These are phyloP conservation scores for Candida dajiaensis DNA, from an alignment of 805 yeast species.

Conservation along the genomic window DNA sequence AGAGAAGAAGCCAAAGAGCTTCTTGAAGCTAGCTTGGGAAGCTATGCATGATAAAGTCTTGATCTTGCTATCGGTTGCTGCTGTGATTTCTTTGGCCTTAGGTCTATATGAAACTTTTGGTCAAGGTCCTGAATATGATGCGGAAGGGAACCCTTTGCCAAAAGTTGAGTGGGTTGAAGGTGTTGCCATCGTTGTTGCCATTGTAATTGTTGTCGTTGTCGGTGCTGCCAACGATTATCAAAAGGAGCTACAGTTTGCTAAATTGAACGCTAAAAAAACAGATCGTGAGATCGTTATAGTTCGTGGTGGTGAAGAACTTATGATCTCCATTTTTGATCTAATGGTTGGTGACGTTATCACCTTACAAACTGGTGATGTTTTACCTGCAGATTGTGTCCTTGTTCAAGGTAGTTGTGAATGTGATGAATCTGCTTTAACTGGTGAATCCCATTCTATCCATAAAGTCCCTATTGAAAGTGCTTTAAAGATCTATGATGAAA, in stretches of 20 bases:
- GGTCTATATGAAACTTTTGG: conserved; percentile 93
- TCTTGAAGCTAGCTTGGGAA: conserved; percentile 63
- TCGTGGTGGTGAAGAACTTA: conserved; percentile 62
- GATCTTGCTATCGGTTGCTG: conserved; percentile 78
- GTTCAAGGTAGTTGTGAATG: conserved; percentile 73
- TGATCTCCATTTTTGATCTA: conserved; percentile 67
- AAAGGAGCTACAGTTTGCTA: conserved; percentile 89
- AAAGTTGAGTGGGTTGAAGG: conserved; percentile 99
- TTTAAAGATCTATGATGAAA: conserved; percentile 24
- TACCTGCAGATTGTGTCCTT: conserved; percentile 83
- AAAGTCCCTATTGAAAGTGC: conserved; percentile 52
- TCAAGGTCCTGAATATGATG: conserved; percentile 69
- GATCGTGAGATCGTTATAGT: conserved; percentile 75
- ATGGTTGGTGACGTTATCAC: conserved; percentile 80
- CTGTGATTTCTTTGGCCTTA: conserved; percentile 79
- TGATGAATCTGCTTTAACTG: conserved; percentile 91
- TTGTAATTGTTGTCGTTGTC: conserved; percentile 82
- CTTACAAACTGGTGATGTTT: conserved; percentile 89
- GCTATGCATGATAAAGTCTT: conserved; percentile 91
- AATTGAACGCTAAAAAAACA: conserved; percentile 80
- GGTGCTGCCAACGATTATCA: conserved; percentile 97
- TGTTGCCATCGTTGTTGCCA: conserved; percentile 92
- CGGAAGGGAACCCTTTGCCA: conserved; percentile 70
- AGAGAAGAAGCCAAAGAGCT: conserved; percentile 59
- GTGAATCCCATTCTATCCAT: conserved; percentile 81